Evolutionary conservation across 495 filamentous ascomycete genomes (phyloP), one percentile per base, ranked within the genome.

Genomic region (Talaromyces wortmannii): DNA sequence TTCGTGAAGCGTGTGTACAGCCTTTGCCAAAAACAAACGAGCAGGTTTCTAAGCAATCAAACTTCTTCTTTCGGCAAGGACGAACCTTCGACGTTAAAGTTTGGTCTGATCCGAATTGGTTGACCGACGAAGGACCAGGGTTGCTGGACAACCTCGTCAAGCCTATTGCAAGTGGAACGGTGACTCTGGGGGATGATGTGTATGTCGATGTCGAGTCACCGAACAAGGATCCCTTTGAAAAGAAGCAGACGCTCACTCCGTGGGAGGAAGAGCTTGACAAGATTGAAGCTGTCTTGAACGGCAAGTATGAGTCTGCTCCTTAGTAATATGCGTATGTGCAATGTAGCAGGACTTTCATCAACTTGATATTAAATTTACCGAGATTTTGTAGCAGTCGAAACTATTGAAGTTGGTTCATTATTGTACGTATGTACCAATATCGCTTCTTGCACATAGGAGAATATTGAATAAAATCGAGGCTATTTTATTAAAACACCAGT

Each of bases 1-100:
- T 66, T 11, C 60, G 57, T 13, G 66, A 74, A 55, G 56, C 60
- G 12, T 46, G 66, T 0, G 66, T 70, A 65, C 68, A 74, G 49
- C 68, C 69, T 2, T 67, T 72, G 53, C 60, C 60, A 2, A 51
- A 52, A 3, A 64, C 55, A 7, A 53, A 58, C 10, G 44, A 45
- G 30, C 45, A 23, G 42, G 49, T 40, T 13, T 13, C 51, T 63
- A 30, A 42, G 0, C 56, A 54, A 18, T 67, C 23, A 23, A 23
- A 23, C 23, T 23, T 73, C 62, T 73, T 73, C 63, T 74, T 74
- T 63, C 56, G 50, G 13, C 54, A 48, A 0, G 65, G 63, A 1
- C 47, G 58, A 46, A 60, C 49, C 13, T 68, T 66, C 57, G 46
- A 62, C 29, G 63, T 69, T 13, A 62, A 57, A 11, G 65, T 75